Evolutionary conservation across 176 grass and related monocot genomes (phyloP), one percentile per base, ranked within the genome.

Genomic region (Triticum dicoccoides): DNA sequence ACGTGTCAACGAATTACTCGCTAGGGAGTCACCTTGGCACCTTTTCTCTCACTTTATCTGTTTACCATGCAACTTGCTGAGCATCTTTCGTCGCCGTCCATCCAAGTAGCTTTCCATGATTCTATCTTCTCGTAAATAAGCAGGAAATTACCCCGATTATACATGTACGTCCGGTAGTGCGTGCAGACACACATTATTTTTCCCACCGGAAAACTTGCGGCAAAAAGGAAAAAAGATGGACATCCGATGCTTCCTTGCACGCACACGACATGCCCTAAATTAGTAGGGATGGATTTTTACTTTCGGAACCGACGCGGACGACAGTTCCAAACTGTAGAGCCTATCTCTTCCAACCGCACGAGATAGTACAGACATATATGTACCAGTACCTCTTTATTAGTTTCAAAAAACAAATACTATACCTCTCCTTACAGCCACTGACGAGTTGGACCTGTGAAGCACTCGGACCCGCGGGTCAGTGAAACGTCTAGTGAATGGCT

Each of bases 221-320:
- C 42, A 54, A 80, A 80, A 91, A 80, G 15, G 58, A 80, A 80
- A 80, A 91, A 80, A 15, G 58, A 3, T 10, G 4, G 13, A 52
- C 84, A 85, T 77, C 69, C 63, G 86, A 88, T 88, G 82, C 82
- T 81, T 82, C 18, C 75, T 74, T 54, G 52, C 67, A 8, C 10
- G 80, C 25, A 51, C 76, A 87, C 81, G 81, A 14, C 81, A 76
- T 61, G 15, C 67, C 85, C 68, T 18, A 8, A 69, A 29, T 80
- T 84, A 69, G 89, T 58, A 87, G 47, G 18, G 8, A 1, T 58
- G 7, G 10, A 74, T n/a, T 6, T 72, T 77, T 74, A 42, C 73
- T 76, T 76, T 76, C 73, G 13, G 44, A 30, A 45, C 73, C 44
- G 12, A 52, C 44, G 73, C 44, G 21, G 11, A 27, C 73, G 23